Base-by-base conservation (phyloP, 305 asterid species). In the Fraxinus dipetala region DNA sequence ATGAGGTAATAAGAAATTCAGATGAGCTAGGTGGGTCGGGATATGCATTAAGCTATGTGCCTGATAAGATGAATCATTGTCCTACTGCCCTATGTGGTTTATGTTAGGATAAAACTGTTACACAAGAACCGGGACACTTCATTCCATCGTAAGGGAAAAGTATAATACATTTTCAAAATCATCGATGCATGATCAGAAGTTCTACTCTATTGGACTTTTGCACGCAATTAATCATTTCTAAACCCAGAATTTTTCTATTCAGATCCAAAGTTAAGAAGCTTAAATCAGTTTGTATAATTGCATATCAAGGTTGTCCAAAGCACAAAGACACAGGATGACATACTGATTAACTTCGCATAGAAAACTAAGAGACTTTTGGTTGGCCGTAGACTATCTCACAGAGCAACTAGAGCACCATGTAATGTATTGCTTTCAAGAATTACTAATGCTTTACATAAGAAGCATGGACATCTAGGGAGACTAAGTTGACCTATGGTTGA, bases 401-500 rank as follows among this genome's bases (percentile, higher is more conserved):
- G 11, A 70, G 32, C 36, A 31, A 70, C 43, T 31, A 70, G 75
- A 31, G 24, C 13, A 70, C 22, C 24, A 5, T 11, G 20, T 16
- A 16, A 14, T 70, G 75, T 31, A 31, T 30, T 70, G 16, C 72
- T 63, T 26, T 59, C 69, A 59, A 26, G 30, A 65, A 65, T 65
- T 24, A 65, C 72, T 65, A 40, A 78, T 76, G 76, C 63, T 80
- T 72, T 70, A 74, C 79, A 34, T 72, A 36, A 65, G 75, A 79
- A 83, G 80, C 73, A 80, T 38, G 61, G 35, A 63, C 56, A 59
- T 40, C 26, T 7, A 34, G 35, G 8, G 22, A 61, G 11, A 20
- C 7, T 22, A 13, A 7, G 43, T 36, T 35, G 40, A 35, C 40
- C 40, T 35, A 35, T 35, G 40, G 9, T 35, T 35, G 40, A 35